Evolutionary conservation across 2,329 filamentous ascomycete genomes (phyloP).

Genomic region (Aspergillus quadricinctus): DNA sequence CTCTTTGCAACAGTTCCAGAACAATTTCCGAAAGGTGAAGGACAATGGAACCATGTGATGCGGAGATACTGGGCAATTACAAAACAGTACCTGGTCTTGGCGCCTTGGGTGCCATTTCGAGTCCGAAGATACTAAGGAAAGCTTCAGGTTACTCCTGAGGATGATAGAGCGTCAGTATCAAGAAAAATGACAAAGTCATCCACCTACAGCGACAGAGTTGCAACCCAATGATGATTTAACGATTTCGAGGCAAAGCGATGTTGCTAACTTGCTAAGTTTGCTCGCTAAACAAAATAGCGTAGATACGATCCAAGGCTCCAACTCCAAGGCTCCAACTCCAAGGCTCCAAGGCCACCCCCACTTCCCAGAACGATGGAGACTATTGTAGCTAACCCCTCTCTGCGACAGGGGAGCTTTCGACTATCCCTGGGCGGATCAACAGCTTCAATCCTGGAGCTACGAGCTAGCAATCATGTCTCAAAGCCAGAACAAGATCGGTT

Average conservation of each 20-base stretch:
- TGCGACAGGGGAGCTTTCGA: constrained; percentile 16
- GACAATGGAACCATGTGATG: constrained; percentile 2
- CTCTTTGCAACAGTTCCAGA: constrained; percentile 5
- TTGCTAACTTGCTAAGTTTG: not conserved
- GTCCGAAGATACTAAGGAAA: not conserved
- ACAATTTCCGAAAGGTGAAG: constrained; percentile 3
- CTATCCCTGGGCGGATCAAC: constrained; percentile 32
- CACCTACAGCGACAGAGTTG: not conserved
- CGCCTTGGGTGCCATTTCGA: not conserved
- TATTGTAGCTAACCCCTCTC: constrained; percentile 9
- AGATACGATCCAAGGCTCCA: not conserved
- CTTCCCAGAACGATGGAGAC: constrained; percentile 12
- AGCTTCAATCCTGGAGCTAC: not conserved
- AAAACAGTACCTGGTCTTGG: not conserved
- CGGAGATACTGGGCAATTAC: not conserved
- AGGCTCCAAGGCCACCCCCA: not conserved
- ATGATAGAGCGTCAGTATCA: not conserved
- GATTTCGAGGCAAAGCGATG: not conserved
- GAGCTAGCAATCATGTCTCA: not conserved
- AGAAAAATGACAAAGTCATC: not conserved
- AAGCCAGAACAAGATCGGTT: not conserved
- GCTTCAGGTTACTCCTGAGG: not conserved
- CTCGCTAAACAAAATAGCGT: not conserved
- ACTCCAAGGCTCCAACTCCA: not conserved
- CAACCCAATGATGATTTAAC: not conserved